phyloP scores from a whole-genome alignment of 2,329 filamentous ascomycete species.

The Rutstroemia sp. region DNA sequence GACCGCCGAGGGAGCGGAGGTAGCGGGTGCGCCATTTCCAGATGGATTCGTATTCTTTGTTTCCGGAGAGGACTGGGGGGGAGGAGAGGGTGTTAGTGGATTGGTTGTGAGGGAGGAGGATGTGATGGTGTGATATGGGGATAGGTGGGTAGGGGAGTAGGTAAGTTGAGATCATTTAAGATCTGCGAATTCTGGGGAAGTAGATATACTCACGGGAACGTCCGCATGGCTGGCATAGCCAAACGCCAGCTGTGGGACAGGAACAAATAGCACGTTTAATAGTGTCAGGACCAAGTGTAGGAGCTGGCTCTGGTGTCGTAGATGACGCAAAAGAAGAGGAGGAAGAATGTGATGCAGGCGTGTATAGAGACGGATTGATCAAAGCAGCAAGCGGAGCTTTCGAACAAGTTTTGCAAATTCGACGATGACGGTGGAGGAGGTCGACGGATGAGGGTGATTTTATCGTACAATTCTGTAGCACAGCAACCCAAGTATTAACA shows the following conservation, averaged over 20 bases:
- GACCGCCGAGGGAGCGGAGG: constrained; percentile 68
- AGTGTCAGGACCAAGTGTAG: constrained; percentile 41
- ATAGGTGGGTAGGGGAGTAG: no score
- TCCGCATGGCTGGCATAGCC: constrained; percentile 82
- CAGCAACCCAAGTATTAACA: constrained; percentile 2
- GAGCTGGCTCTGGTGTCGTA: constrained; percentile 43
- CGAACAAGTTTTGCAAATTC: constrained; percentile 70
- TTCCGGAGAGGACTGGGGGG: constrained; percentile 42
- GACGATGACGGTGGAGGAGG: constrained; percentile 68
- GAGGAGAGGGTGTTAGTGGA: no score
- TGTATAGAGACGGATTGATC: constrained; percentile 12
- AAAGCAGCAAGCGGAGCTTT: constrained; percentile 60
- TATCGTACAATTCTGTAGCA: constrained; percentile 72
- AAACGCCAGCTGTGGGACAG: constrained; percentile 51
- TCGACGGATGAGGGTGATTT: constrained; percentile 66
- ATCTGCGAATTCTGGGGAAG: no score
- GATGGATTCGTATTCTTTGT: constrained; percentile 55
- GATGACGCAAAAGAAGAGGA: not conserved
- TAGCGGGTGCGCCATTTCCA: constrained; percentile 91
- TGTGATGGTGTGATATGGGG: no score
- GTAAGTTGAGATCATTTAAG: no score
- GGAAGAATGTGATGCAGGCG: constrained; percentile 34
- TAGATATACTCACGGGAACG: constrained; percentile 38
- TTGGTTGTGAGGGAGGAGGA: no score
- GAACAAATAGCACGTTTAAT: constrained; percentile 22